Evolutionary conservation across 805 yeast species (phyloP).

Genomic region (Yamadazyma laniorum): DNA sequence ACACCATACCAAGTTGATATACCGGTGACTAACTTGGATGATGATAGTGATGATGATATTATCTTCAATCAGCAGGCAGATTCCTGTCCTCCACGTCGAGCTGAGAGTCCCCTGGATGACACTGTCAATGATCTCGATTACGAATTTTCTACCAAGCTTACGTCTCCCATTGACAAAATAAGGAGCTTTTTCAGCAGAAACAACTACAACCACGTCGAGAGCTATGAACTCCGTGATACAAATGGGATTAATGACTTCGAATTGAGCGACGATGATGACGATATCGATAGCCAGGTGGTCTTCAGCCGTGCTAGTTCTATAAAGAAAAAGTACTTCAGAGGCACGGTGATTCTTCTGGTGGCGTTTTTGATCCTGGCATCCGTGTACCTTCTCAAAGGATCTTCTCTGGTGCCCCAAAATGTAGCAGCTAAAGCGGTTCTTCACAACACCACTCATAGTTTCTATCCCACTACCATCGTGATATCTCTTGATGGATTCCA

Average conservation of each 20-base stretch:
- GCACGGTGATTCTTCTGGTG: neutral
- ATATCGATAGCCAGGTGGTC: neutral
- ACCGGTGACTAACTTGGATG: conserved; percentile 57
- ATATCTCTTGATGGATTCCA: conserved; percentile 88
- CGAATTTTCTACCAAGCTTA: neutral
- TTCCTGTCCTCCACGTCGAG: neutral
- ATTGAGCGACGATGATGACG: conserved; percentile 1
- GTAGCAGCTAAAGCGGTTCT: conserved; percentile 18
- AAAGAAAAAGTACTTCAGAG: conserved; percentile 1
- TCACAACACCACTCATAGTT: conserved; percentile 64
- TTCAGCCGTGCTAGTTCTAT: neutral
- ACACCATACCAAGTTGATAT: conserved; percentile 44
- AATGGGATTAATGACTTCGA: neutral
- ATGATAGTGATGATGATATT: conserved; percentile 32
- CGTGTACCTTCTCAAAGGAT: neutral
- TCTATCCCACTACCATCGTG: conserved; percentile 76
- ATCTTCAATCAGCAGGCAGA: conserved; percentile 21
- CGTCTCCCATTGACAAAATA: conserved; percentile 3
- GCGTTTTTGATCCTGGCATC: neutral
- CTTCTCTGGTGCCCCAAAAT: neutral
- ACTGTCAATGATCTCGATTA: conserved; percentile 12
- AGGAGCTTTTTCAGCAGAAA: conserved; percentile 1
- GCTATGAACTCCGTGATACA: conserved; percentile 13
- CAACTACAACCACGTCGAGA: conserved; percentile 10
- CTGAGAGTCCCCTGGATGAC: neutral